Conservation (phyloP, 2,329 filamentous ascomycete genomes). For the Arthrinium phaeospermum region DNA sequence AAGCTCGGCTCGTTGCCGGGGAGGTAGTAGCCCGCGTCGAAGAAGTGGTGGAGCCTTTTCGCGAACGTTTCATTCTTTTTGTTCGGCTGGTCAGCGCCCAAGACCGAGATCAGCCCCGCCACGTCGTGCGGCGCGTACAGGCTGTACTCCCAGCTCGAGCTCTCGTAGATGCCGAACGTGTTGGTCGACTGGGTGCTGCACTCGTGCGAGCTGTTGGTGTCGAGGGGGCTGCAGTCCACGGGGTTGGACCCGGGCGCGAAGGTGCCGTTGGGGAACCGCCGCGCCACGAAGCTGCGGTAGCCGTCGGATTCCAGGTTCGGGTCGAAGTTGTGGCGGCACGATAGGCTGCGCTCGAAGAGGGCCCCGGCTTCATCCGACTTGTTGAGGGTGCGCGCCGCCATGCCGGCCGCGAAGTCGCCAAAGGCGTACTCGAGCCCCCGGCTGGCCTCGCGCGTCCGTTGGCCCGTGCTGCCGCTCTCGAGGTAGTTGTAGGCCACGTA, state of each 20-base stretch:
- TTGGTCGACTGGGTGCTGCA: slow-evolving; percentile 20
- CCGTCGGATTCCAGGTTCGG: slow-evolving; percentile 10
- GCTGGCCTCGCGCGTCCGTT: slow-evolving; percentile 6
- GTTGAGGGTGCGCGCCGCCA: background rate
- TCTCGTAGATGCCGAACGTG: slow-evolving; percentile 13
- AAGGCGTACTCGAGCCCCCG: slow-evolving; percentile 17
- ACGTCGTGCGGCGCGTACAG: slow-evolving; percentile 16
- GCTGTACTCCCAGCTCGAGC: slow-evolving; percentile 19
- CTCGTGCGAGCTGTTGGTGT: slow-evolving; percentile 4
- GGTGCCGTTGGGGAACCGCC: slow-evolving; percentile 8
- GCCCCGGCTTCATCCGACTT: background rate
- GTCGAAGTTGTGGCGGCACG: slow-evolving; percentile 9
- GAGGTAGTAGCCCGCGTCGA: slow-evolving; percentile 16
- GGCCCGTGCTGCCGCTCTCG: background rate
- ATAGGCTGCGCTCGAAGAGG: background rate
- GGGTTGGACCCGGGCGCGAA: slow-evolving; percentile 11
- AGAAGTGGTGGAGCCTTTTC: background rate
- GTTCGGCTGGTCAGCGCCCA: background rate
- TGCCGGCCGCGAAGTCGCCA: slow-evolving; percentile 5
- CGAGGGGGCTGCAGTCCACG: slow-evolving; percentile 6
- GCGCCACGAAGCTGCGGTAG: slow-evolving; percentile 7
- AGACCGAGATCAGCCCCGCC: background rate
- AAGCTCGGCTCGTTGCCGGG: slow-evolving; percentile 24
- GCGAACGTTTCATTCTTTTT: background rate
- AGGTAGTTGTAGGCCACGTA: slow-evolving; percentile 18